These are phyloP conservation scores for Phaeomoniella chlamydospora DNA, from an alignment of 2,329 filamentous ascomycete genomes.

Conservation along the genomic window DNA sequence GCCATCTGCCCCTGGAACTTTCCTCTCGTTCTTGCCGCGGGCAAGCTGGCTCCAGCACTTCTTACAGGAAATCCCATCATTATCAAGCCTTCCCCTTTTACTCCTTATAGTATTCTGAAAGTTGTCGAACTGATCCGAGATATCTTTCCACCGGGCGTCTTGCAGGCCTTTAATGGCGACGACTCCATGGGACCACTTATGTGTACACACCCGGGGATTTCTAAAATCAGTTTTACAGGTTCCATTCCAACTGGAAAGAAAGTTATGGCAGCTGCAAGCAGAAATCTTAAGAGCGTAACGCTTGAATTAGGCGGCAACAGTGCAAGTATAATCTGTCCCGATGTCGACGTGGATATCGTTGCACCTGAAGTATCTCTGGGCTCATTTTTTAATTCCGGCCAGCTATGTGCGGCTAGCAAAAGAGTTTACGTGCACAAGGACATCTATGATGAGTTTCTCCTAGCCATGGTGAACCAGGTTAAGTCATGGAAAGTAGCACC, in stretches of 20 bases:
- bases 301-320: conserved; percentile 51
- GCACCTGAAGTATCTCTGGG: conserved; percentile 32
- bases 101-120: conserved; percentile 34
- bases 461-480: conserved; percentile 27
- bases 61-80: conserved; percentile 43
- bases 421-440: conserved; percentile 42
- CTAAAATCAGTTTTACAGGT: conserved; percentile 52
- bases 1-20: conserved; percentile 36
- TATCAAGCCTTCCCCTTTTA: conserved; percentile 35
- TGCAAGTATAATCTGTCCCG: conserved; percentile 42
- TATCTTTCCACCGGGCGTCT: conserved; percentile 48
- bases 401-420: conserved; percentile 37
- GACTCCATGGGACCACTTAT: conserved; percentile 46
- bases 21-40: conserved; percentile 25
- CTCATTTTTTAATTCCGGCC: conserved; percentile 44
- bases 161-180: conserved; percentile 46
- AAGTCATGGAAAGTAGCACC: conserved; percentile 15
- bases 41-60: conserved; percentile 42
- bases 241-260: conserved; percentile 46
- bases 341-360: conserved; percentile 39
- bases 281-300: conserved; percentile 45
- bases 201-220: conserved; percentile 43
- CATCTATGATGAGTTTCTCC: conserved; percentile 34
- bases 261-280: conserved; percentile 41
- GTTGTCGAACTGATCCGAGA: conserved; percentile 42